Conservation (phyloP, 1,284 basidiomycete genomes). For the Ustilago nuda region DNA sequence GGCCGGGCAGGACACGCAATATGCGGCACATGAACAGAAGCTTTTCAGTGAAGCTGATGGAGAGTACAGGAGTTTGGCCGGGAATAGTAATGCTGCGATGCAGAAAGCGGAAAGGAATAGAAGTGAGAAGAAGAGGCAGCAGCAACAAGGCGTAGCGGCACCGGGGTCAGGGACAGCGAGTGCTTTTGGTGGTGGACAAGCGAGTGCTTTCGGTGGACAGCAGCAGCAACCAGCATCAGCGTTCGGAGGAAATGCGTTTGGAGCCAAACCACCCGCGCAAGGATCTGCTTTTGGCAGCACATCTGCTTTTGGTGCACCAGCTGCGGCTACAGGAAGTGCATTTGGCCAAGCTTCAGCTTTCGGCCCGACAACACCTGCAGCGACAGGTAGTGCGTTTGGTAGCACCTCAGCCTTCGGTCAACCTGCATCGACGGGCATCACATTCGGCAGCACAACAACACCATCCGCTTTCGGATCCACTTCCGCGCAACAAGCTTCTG, state of each 20-base stretch:
- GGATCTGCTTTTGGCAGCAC: not conserved
- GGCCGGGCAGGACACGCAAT: slow-evolving; percentile 31
- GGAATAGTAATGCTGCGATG: slow-evolving; percentile 19
- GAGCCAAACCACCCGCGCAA: not conserved
- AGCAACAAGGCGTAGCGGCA: slow-evolving; percentile 10
- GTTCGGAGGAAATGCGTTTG: slow-evolving; percentile 20
- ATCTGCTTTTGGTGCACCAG: slow-evolving; percentile 3
- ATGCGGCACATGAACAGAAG: slow-evolving; percentile 45
- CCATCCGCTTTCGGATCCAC: slow-evolving; percentile 17
- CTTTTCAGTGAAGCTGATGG: slow-evolving; percentile 36
- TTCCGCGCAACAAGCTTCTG: slow-evolving; percentile 1
- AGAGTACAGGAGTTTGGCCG: slow-evolving; percentile 15
- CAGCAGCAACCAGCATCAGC: slow-evolving; percentile 7
- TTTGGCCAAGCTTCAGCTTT: slow-evolving; percentile 26
- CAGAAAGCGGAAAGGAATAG: slow-evolving; percentile 38
- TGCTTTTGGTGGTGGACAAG: slow-evolving; percentile 21
- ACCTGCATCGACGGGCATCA: slow-evolving; percentile 5
- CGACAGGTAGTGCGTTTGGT: slow-evolving; percentile 14
- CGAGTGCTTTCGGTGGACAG: slow-evolving; percentile 20
- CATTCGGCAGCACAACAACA: slow-evolving; percentile 19
- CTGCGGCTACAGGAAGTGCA: slow-evolving; percentile 1
- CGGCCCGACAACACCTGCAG: slow-evolving; percentile 15
- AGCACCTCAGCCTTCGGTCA: slow-evolving; percentile 12
- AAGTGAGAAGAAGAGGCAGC: slow-evolving; percentile 34
- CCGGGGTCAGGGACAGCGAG: not conserved